phyloP scores from a whole-genome alignment of 148 eudicot species.

The Tetragonia tetragonoides region DNA sequence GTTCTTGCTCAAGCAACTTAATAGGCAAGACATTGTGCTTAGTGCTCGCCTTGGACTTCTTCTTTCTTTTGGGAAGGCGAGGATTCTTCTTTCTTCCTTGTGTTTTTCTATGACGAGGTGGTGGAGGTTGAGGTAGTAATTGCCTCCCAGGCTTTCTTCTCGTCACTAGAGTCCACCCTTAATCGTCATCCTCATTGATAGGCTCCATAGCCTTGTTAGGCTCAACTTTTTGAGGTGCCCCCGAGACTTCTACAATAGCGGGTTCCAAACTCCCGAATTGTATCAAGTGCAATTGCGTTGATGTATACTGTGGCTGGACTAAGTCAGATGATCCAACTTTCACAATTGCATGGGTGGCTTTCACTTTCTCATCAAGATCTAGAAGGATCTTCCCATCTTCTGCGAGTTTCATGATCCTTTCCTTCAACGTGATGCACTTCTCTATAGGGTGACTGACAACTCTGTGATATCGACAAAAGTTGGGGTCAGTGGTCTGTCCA shows the following conservation, averaged over 20 bases:
- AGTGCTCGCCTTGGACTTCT: no score
- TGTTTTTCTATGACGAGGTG: no score
- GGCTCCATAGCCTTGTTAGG: no score
- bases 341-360: no score
- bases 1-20: no score
- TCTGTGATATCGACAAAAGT: neutral
- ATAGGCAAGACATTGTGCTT: no score
- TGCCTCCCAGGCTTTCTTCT: neutral
- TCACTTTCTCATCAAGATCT: neutral
- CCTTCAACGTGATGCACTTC: neutral
- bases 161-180: constrained; percentile 6
- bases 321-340: neutral
- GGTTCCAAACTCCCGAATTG: neutral
- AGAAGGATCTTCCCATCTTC: neutral
- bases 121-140: neutral
- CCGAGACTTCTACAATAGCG: neutral
- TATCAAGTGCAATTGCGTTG: neutral
- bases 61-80: no score
- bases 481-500: neutral
- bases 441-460: neutral
- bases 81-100: neutral
- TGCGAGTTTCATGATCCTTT: neutral
- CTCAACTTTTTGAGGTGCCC: no score
- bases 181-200: neutral
- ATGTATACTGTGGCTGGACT: neutral